These are phyloP conservation scores for Ophiostoma australiae DNA, from an alignment of 2,329 filamentous ascomycete species.

Conservation along the genomic window DNA sequence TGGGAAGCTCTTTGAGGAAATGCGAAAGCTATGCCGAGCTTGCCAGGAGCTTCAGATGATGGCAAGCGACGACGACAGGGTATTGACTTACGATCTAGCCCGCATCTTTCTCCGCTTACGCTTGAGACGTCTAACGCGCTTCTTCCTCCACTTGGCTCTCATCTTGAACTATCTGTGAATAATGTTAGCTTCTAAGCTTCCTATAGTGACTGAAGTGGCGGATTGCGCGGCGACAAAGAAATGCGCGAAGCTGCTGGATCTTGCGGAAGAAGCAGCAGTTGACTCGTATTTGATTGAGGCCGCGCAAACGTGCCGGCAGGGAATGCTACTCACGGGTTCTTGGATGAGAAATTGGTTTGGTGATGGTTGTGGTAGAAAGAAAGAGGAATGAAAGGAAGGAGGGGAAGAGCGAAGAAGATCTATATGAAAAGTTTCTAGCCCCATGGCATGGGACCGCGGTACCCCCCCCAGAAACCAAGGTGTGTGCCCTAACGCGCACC, in stretches of 20 bases:
- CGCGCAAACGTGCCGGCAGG: background rate
- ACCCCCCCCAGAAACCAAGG: constrained; percentile 9
- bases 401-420: constrained; percentile 15
- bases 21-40: background rate
- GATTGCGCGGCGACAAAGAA: background rate
- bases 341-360: constrained; percentile 43
- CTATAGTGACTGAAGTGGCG: background rate
- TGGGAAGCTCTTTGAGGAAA: background rate
- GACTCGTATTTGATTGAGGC: background rate
- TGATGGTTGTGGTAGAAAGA: constrained; percentile 34
- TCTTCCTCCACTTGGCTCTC: constrained; percentile 99
- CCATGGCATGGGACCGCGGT: constrained; percentile 2
- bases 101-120: constrained; percentile 99
- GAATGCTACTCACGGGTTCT: constrained; percentile 34
- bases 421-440: constrained; percentile 18
- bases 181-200: constrained; percentile 26
- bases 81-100: constrained; percentile 76
- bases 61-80: background rate
- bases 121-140: constrained; percentile 98
- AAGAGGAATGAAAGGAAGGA: constrained; percentile 18
- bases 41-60: background rate
- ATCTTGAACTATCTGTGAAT: constrained; percentile 50
- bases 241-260: background rate
- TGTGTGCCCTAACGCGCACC: constrained; percentile 29
- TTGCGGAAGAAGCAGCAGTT: background rate